Percentiles rank a stretch among this genome's conserved stretches.
Conservation (phyloP, 176 grass and related monocot species). For the Calamus simplicifolius region DNA sequence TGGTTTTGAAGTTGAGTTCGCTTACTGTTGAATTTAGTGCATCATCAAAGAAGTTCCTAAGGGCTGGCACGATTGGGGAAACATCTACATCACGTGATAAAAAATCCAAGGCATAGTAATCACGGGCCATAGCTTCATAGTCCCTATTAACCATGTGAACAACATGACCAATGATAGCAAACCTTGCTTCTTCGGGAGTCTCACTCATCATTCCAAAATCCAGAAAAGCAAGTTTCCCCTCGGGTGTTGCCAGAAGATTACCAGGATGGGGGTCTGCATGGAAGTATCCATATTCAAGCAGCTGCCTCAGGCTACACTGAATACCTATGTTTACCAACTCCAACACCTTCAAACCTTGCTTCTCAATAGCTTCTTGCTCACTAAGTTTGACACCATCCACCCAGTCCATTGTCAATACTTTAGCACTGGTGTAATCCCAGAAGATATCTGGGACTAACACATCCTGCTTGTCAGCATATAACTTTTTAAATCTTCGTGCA, state of each 20-base stretch:
- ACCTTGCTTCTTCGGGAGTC: constrained; percentile 87
- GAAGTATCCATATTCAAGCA: constrained; percentile 89
- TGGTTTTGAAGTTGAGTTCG: constrained; percentile 95
- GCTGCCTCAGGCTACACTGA: constrained; percentile 93
- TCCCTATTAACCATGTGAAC: constrained; percentile 99
- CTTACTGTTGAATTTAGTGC: constrained; percentile 90
- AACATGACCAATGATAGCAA: constrained; percentile 89
- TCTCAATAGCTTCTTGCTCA: constrained; percentile 79
- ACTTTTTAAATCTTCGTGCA: constrained; percentile 80
- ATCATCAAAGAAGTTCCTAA: constrained; percentile 92
- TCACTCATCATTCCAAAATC: constrained; percentile 99
- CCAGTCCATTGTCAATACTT: constrained; percentile 95
- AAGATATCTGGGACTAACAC: constrained; percentile 91
- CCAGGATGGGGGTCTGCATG: constrained; percentile 97
- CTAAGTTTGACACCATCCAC: constrained; percentile 87
- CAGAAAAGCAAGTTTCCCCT: constrained; percentile 93
- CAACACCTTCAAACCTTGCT: constrained; percentile 78
- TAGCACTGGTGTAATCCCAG: constrained; percentile 93
- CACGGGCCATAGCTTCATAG: constrained; percentile 90
- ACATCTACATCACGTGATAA: constrained; percentile 75
- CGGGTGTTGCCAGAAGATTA: constrained; percentile 86
- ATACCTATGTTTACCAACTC: constrained; percentile 90
- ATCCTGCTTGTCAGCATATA: constrained; percentile 95
- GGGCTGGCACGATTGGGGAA: constrained; percentile 75
- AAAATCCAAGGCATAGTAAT: constrained; percentile 95